Percentiles rank a stretch among this genome's conserved stretches.
Conservation (phyloP, 495 filamentous ascomycete genomes). For the Penicillium paxilli region DNA sequence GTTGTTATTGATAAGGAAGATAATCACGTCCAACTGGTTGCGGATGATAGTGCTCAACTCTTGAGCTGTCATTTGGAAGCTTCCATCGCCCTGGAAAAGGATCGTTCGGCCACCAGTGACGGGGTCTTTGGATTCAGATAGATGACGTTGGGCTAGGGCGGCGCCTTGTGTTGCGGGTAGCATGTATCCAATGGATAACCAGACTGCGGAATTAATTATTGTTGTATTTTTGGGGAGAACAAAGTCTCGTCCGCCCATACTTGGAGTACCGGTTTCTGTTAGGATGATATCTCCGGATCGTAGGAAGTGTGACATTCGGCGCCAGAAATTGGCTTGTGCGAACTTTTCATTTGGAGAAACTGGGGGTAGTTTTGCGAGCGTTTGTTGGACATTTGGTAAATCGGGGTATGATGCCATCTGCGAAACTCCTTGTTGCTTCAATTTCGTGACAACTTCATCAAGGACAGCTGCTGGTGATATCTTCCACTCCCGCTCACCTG, state of each 20-base stretch:
- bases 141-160: conserved; percentile 38
- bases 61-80: conserved; percentile 74
- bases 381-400: not conserved
- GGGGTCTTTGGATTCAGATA: not conserved
- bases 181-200: conserved; percentile 46
- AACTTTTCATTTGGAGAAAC: not conserved
- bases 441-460: not conserved
- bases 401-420: not conserved
- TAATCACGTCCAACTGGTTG: conserved; percentile 62
- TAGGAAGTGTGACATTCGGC: conserved; percentile 16
- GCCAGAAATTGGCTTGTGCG: conserved; percentile 25
- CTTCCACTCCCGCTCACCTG: not conserved
- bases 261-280: conserved; percentile 36
- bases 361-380: not conserved
- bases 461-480: not conserved
- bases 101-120: conserved; percentile 37
- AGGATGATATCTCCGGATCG: conserved; percentile 31
- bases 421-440: not conserved
- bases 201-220: conserved; percentile 33
- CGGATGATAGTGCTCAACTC: conserved; percentile 75
- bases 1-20: conserved; percentile 73
- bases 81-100: conserved; percentile 79
- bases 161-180: conserved; percentile 42
- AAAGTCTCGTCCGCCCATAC: conserved; percentile 23
- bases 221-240: conserved; percentile 20